phyloP scores from a whole-genome alignment of 2,329 filamentous ascomycete species.

The Fusarium sp. region DNA sequence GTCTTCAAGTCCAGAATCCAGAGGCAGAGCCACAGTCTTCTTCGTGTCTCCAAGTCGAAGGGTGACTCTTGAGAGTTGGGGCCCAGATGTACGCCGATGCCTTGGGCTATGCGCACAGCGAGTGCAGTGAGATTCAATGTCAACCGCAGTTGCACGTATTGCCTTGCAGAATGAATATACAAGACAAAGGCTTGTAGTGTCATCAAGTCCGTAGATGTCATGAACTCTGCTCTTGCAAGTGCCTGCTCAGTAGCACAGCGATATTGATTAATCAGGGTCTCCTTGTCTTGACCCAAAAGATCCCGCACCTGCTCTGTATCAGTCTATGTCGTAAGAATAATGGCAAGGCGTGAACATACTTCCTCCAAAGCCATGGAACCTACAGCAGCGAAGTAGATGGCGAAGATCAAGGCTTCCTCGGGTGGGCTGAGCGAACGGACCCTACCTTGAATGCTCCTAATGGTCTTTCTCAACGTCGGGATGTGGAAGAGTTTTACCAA shows the following conservation, averaged over 20 bases:
- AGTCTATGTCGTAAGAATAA: neutral
- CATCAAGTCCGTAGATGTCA: constrained; percentile 12
- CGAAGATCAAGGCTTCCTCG: constrained; percentile 26
- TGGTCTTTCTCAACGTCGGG: constrained; percentile 10
- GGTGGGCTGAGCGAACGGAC: neutral
- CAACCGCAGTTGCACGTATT: constrained; percentile 8
- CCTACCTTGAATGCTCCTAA: constrained; percentile 17
- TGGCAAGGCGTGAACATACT: neutral
- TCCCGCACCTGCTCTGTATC: constrained; percentile 7
- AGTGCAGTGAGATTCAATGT: constrained; percentile 19
- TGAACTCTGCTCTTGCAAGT: constrained; percentile 17
- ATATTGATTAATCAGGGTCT: constrained; percentile 7
- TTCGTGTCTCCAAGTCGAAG: constrained; percentile 10
- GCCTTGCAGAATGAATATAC: constrained; percentile 4
- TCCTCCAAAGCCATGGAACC: constrained; percentile 20
- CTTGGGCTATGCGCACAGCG: constrained; percentile 14
- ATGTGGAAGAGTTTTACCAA: constrained; percentile 27
- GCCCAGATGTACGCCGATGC: constrained; percentile 8
- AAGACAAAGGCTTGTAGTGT: constrained; percentile 19
- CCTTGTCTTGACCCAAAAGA: constrained; percentile 15
- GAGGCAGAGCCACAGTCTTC: constrained; percentile 19
- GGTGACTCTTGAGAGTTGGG: neutral
- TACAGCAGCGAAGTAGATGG: constrained; percentile 24
- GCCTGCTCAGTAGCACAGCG: constrained; percentile 12
- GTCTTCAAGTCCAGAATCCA: constrained; percentile 21